Conservation (phyloP, 2,329 filamentous ascomycete species). For the Aaosphaeria arxii region DNA sequence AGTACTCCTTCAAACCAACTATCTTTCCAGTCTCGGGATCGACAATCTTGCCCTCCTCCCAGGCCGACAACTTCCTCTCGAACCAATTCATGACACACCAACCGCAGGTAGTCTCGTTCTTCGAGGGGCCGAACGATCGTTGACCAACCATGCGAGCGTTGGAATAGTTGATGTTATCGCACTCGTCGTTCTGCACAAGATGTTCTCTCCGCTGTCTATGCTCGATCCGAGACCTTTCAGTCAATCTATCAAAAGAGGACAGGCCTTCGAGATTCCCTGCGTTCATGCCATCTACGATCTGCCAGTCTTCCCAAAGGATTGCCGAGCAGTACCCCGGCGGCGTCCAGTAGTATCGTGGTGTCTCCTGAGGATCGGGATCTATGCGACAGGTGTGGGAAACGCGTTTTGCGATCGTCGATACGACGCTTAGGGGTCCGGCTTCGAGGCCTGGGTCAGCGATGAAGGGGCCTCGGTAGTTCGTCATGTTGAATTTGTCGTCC, state of each 20-base stretch:
- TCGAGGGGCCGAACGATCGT: constrained; percentile 1
- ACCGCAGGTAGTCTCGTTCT: constrained; percentile 6
- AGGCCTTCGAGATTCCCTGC: constrained; percentile 8
- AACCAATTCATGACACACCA: constrained; percentile 9
- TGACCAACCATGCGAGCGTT: neutral
- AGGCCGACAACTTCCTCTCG: constrained; percentile 6
- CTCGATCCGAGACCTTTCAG: constrained; percentile 1
- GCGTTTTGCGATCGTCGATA: constrained; percentile 3
- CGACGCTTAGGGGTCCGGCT: constrained; percentile 3
- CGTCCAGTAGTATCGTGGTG: neutral
- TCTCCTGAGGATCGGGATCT: neutral
- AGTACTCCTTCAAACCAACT: constrained; percentile 5
- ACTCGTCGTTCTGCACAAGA: neutral
- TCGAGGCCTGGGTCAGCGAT: constrained; percentile 6
- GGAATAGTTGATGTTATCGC: neutral
- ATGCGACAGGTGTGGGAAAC: constrained; percentile 6
- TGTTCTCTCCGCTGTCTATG: neutral
- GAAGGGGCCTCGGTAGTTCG: constrained; percentile 5
- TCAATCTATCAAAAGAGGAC: constrained; percentile 2
- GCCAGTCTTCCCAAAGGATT: constrained; percentile 7
- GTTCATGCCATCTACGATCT: constrained; percentile 10
- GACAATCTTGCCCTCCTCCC: constrained; percentile 4
- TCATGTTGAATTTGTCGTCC: constrained; percentile 7
- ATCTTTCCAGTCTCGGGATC: constrained; percentile 6
- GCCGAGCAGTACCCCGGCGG: neutral